Base-by-base conservation (phyloP, 2,329 filamentous ascomycete genomes). In the Gaeumannomyces sp. region DNA sequence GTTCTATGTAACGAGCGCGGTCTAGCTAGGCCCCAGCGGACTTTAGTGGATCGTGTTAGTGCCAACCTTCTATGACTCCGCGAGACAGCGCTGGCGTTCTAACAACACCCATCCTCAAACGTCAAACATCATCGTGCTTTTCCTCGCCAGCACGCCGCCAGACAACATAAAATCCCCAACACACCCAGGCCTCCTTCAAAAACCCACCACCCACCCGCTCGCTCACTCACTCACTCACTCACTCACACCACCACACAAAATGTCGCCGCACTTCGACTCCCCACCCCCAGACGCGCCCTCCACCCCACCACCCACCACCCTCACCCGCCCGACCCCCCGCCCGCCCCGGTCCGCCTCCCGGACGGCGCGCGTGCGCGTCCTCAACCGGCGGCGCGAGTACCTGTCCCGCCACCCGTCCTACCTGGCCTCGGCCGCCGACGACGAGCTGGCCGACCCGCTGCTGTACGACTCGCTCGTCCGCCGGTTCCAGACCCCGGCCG, bases 401-500 rank as follows among this genome's bases (percentile, higher is more conserved):
- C 81, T 96, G 29, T 84, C 89, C 67, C 79, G 84, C 5, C 85
- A 94, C 72, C 88, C 89, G 2, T 83, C 85, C 64, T 96, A 96
- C 77, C 35, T 57, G 38, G 61, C 38, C 25, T 45, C n/a, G 7
- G 22, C 25, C 7, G 35, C 35, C 35, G 31, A 59, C 29, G n/a
- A 38, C 27, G 45, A 58, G 27, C 33, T 56, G 8, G 38, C 27
- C 19, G 91, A 95, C 76, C 92, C 92, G 1, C 79, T 94, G 11
- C 83, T 96, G 38, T 96, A 96, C 79, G 91, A 96, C 74, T 84
- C 86, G 64, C 82, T 96, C 29, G 85, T 97, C 66, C 87, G 91
- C 63, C 86, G 86, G 63, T 93, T 93, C 74, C 91, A 93, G 69
- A 88, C 88, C 1, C 78, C 88, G 3, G 80, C 82, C 4, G 92